Evolutionary conservation across 2,329 filamentous ascomycete genomes (phyloP).

Genomic region (Orbilia quercus): DNA sequence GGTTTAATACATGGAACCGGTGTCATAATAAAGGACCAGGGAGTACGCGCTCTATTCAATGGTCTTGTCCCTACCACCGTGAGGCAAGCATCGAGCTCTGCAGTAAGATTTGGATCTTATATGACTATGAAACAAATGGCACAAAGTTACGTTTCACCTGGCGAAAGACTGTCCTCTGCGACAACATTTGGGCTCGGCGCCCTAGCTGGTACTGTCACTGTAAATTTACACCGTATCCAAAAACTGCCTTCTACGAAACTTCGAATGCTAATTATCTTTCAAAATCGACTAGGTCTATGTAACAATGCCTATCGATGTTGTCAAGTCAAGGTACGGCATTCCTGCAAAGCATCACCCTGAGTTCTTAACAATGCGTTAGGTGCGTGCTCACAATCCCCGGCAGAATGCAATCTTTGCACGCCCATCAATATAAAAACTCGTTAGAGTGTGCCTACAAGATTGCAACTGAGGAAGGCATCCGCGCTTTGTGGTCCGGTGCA

Average conservation of each 20-base stretch:
- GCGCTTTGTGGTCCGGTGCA: conserved; percentile 95
- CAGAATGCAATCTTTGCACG: conserved; percentile 95
- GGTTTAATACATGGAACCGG: conserved; percentile 91
- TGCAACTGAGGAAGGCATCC: conserved; percentile 85
- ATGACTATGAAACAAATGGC: conserved; percentile 90
- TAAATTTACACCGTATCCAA: too few species aligned
- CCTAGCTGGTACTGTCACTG: conserved; percentile 88
- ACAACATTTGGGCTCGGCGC: conserved; percentile 93
- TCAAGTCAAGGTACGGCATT: conserved; percentile 77
- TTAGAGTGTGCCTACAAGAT: conserved; percentile 84
- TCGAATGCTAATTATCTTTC: neutral
- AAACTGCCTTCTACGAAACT: too few species aligned
- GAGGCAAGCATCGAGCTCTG: conserved; percentile 92
- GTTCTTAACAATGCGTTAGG: neutral
- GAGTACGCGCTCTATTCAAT: conserved; percentile 92
- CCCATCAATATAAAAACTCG: conserved; percentile 86
- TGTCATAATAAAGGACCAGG: conserved; percentile 87
- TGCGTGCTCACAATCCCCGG: neutral
- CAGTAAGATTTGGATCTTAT: conserved; percentile 89
- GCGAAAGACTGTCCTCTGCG: conserved; percentile 88
- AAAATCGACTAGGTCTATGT: conserved; percentile 63
- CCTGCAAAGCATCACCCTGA: neutral
- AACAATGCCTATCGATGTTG: conserved; percentile 82
- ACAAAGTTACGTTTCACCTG: conserved; percentile 89
- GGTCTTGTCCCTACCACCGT: conserved; percentile 95